Evolutionary conservation across 306 rosid genomes (phyloP), one percentile per base, ranked within the genome.

Genomic region (Vigna angularis): DNA sequence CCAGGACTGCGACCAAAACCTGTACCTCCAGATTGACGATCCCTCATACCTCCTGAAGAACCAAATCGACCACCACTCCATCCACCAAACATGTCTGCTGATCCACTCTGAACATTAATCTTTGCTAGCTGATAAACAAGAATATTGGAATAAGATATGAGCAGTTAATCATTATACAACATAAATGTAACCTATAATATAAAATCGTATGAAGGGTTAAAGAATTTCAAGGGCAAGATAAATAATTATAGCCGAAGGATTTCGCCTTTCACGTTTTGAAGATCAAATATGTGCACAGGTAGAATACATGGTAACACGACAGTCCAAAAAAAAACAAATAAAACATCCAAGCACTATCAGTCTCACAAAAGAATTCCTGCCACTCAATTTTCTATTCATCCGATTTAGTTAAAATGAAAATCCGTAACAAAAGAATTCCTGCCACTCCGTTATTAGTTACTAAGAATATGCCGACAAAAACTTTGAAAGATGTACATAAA

Each of bases 41-140:
- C 87, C 82, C 82, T 83, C 34, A 5, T 52, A 74, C 81, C 81
- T 77, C 88, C 90, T 50, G 1, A 77, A 51, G 82, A 53, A 42
- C 89, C 79, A 79, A 30, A 90, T 58, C 76, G 84, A 3, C 91
- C 88, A 30, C 91, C 82, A 53, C 93, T 86, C 83, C 69, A 80
- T 84, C 79, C 86, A 40, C 85, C 61, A 55, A 86, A 84, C 85
- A 86, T 86, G 57, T 83, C 88, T 49, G 69, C 70, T 34, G 86
- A 85, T 76, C 80, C 84, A 58, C 87, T 72, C 36, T 85, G 93
- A 74, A 77, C 90, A 49, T 91, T 73, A 76, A 95, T 88, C 61
- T 45, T 85, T 3, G 99, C 92, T 40, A 96, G 90, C 99, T 96
- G 91, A 78, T 83, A 74, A 85, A 81, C 72, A 79, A 55, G 34